phyloP scores from a whole-genome alignment of 2,329 filamentous ascomycete species.

The Alternaria triticimaculans region DNA sequence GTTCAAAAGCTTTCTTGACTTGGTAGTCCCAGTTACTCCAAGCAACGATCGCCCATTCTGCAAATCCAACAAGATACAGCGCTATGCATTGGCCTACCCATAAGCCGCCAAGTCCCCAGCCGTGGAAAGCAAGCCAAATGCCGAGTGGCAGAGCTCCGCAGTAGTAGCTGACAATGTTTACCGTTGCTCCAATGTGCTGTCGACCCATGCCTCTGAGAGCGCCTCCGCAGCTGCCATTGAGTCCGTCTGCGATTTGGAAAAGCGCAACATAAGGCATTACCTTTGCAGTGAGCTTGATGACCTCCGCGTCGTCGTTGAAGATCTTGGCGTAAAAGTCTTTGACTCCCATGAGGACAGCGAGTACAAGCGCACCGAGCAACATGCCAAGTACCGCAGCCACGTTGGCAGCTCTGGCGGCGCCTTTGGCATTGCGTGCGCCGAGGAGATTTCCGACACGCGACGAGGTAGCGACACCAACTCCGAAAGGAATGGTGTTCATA shows the following conservation, averaged over 20 bases:
- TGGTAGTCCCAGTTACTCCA: conserved; percentile 79
- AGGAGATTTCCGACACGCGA: conserved; percentile 81
- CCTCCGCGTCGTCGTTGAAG: conserved; percentile 79
- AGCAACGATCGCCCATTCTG: conserved; percentile 82
- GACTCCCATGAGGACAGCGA: conserved; percentile 72
- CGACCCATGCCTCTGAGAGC: conserved; percentile 82
- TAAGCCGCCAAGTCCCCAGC: conserved; percentile 79
- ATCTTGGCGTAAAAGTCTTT: conserved; percentile 76
- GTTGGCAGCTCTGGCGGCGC: conserved; percentile 75
- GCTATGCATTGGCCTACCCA: conserved; percentile 81
- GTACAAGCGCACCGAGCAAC: conserved; percentile 69
- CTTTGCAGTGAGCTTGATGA: conserved; percentile 74
- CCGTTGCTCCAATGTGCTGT: conserved; percentile 82
- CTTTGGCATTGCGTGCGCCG: conserved; percentile 69
- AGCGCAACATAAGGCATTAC: conserved; percentile 87
- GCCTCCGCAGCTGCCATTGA: conserved; percentile 86
- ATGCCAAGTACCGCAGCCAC: conserved; percentile 76
- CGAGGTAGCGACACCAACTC: conserved; percentile 81
- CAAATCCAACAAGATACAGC: conserved; percentile 76
- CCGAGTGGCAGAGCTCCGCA: conserved; percentile 80
- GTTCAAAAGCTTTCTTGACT: conserved; percentile 72
- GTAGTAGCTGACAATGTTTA: conserved; percentile 86
- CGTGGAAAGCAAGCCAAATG: conserved; percentile 84
- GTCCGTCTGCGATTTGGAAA: conserved; percentile 87
- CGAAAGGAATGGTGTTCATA: conserved; percentile 85